These are phyloP conservation scores for Astraeus odoratus DNA, from an alignment of 768 basidiomycete species.

Conservation along the genomic window DNA sequence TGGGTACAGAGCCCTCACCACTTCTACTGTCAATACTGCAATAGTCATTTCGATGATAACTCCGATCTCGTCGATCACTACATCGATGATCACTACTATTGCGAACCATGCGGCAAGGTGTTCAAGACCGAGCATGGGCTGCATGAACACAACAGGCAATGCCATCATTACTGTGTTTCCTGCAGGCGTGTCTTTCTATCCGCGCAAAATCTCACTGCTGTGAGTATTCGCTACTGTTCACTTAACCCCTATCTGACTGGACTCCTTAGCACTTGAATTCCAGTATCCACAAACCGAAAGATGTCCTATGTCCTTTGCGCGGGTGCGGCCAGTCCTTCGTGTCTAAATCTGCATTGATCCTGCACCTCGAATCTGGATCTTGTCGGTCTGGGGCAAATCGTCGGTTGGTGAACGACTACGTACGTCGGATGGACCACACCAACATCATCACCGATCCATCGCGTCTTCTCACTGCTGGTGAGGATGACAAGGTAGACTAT, in stretches of 20 bases:
- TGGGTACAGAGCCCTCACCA: conserved; percentile 44
- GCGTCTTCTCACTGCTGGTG: conserved; percentile 37
- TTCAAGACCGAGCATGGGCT: conserved; percentile 36
- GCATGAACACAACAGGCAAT: conserved; percentile 43
- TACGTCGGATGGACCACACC: conserved; percentile 37
- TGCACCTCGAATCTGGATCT: conserved; percentile 56
- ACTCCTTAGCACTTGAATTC: conserved; percentile 46
- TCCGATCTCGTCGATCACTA: conserved; percentile 36
- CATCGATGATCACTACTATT: conserved; percentile 34
- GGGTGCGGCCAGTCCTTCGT: conserved; percentile 45
- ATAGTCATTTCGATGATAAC: conserved; percentile 32
- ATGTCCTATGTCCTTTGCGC: conserved; percentile 31
- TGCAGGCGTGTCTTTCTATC: conserved; percentile 40
- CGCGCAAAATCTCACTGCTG: conserved; percentile 12
- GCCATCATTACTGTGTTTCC: conserved; percentile 34
- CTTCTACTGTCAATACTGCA: conserved; percentile 46
- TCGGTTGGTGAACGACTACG: conserved; percentile 26
- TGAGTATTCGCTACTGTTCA: not conserved
- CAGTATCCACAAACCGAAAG: conserved; percentile 36
- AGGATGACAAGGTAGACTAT: not conserved
- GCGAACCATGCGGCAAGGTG: conserved; percentile 33
- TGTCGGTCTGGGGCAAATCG: conserved; percentile 47
- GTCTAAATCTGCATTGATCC: conserved; percentile 46
- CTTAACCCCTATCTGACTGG: not conserved
- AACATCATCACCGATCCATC: conserved; percentile 51